A percentile compares a stretch with the other conserved stretches of the same genome.
These are phyloP conservation scores for Zymoseptoria tritici DNA, from an alignment of 2,329 filamentous ascomycete genomes.

Conservation along the genomic window DNA sequence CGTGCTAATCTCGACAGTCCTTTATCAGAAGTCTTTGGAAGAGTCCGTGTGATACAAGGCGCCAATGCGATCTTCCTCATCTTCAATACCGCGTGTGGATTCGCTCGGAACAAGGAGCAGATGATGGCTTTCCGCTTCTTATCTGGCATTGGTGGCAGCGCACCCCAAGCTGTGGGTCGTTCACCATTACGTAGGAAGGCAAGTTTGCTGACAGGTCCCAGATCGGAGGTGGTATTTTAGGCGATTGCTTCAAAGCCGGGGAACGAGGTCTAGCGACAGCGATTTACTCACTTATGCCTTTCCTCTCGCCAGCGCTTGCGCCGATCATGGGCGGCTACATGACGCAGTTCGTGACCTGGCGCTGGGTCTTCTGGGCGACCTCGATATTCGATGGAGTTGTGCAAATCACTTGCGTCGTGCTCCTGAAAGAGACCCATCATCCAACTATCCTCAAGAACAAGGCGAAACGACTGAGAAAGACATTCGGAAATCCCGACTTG, in stretches of 20 bases:
- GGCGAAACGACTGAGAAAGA: slow-evolving; percentile 44
- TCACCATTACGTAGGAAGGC: slow-evolving; percentile 6
- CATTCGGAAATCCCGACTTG: slow-evolving; percentile 17
- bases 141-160: slow-evolving; percentile 26
- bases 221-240: slow-evolving; percentile 24
- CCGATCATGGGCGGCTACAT: slow-evolving; percentile 60
- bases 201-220: slow-evolving; percentile 3
- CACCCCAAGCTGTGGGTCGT: slow-evolving; percentile 22
- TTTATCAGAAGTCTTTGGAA: slow-evolving; percentile 25
- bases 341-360: slow-evolving; percentile 56
- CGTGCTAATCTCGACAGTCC: slow-evolving; percentile 24
- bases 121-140: slow-evolving; percentile 29
- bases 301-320: slow-evolving; percentile 34
- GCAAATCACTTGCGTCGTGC: slow-evolving; percentile 63
- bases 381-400: slow-evolving; percentile 62
- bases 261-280: slow-evolving; percentile 26
- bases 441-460: slow-evolving; percentile 54
- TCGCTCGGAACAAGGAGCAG: slow-evolving; percentile 24
- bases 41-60: slow-evolving; percentile 24
- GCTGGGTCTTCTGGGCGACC: slow-evolving; percentile 82
- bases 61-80: slow-evolving; percentile 28
- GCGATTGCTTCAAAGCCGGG: slow-evolving; percentile 25
- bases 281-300: slow-evolving; percentile 26
- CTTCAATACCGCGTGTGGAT: slow-evolving; percentile 27
- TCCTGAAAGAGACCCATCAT: slow-evolving; percentile 56